phyloP scores from a whole-genome alignment of 106 monocot genomes.

The Dendrobium nobile region DNA sequence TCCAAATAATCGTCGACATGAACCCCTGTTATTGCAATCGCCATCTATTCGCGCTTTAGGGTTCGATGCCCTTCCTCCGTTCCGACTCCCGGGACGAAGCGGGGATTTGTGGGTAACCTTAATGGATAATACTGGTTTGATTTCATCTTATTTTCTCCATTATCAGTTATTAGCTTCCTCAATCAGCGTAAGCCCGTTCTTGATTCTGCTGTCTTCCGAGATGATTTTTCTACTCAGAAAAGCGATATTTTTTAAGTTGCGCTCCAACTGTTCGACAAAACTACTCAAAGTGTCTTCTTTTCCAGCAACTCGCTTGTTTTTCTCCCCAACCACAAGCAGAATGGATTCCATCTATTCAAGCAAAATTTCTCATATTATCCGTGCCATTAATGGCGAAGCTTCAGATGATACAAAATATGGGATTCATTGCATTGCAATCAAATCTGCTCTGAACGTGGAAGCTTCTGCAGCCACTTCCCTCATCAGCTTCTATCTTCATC shows the following conservation, averaged over 20 bases:
- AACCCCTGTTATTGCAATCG: constrained; percentile 87
- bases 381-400: constrained; percentile 7
- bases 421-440: constrained; percentile 32
- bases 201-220: too few species aligned
- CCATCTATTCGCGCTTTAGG: constrained; percentile 44
- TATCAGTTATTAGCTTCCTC: background rate
- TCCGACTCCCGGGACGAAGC: background rate
- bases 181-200: background rate
- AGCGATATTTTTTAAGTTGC: background rate
- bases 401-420: constrained; percentile 9
- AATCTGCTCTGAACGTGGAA: constrained; percentile 16
- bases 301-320: background rate
- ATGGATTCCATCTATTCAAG: background rate
- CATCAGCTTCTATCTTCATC: constrained; percentile 29
- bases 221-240: background rate
- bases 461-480: constrained; percentile 29
- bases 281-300: constrained; percentile 11
- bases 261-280: constrained; percentile 32
- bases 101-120: background rate
- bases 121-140: background rate
- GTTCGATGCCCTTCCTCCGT: background rate
- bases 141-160: background rate
- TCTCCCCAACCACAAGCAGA: background rate
- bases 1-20: constrained; percentile 94
- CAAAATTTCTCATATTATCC: constrained; percentile 17